Conservation (phyloP, 169 alveolate species). For the Theileria orientalis region DNA sequence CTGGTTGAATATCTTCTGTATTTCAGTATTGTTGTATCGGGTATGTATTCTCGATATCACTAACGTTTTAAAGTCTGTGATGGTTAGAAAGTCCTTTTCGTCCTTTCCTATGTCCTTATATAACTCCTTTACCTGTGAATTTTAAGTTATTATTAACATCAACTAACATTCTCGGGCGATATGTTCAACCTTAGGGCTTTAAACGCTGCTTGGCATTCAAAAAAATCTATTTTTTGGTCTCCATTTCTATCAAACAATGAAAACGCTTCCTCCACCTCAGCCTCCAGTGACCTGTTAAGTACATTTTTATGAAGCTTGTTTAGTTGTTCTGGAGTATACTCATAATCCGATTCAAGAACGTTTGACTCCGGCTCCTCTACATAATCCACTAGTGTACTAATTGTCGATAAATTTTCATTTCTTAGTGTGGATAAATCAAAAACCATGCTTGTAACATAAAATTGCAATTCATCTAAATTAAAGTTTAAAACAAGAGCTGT, state of each 20-base stretch:
- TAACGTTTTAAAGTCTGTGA: conserved; percentile 52
- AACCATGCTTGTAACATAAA: background rate
- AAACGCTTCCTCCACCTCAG: conserved; percentile 62
- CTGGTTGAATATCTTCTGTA: conserved; percentile 57
- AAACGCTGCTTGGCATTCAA: conserved; percentile 68
- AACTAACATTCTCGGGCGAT: conserved; percentile 44
- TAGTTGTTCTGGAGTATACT: conserved; percentile 8
- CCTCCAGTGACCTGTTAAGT: conserved; percentile 47
- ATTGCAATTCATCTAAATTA: too few species aligned
- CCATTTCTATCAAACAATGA: conserved; percentile 52
- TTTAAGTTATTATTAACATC: background rate
- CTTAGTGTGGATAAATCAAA: background rate
- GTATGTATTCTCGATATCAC: conserved; percentile 54
- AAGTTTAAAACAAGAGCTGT: background rate
- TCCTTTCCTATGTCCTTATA: conserved; percentile 55
- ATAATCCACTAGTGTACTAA: conserved; percentile 13
- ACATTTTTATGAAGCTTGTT: conserved; percentile 38
- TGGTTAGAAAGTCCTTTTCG: conserved; percentile 27
- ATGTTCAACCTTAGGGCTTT: conserved; percentile 59
- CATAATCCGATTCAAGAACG: conserved; percentile 43
- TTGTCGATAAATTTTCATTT: background rate
- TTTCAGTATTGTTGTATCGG: conserved; percentile 50
- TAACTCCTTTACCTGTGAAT: conserved; percentile 34
- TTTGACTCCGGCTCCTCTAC: conserved; percentile 20
- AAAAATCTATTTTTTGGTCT: conserved; percentile 30